Evolutionary conservation across 176 grass and related monocot genomes (phyloP), one percentile per base, ranked within the genome.

Genomic region (Eleusine coracana): DNA sequence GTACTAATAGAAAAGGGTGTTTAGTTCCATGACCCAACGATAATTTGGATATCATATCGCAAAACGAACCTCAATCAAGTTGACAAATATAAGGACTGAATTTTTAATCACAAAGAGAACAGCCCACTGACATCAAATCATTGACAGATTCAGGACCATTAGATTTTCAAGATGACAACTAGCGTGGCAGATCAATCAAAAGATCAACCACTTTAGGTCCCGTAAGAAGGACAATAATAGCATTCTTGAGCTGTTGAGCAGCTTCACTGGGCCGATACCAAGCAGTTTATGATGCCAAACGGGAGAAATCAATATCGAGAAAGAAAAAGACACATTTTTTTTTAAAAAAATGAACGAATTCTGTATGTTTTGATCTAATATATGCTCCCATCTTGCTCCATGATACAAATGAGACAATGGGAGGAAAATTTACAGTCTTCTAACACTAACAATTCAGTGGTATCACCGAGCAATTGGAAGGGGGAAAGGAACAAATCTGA

Each of bases 351-450:
- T 75, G 52, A 90, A 87, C 21, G 44, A 87, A 89, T 82, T 70
- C 70, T 79, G 18, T 89, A 82, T 83, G 79, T 44, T 90, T 74
- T 5, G 49, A 62, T 70, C 10, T 27, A 63, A 79, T 61, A 79
- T 44, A 51, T 82, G 9, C 82, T 89, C 49, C 7, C 3, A 48
- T 86, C 49, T 13, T 50, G 56, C 73, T 78, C 83, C 83, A 73
- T 21, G 18, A 56, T 21, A 56, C 5, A 56, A 56, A 77, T 13
- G 41, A 82, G 41, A 73, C 56, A 68, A 60, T 13, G 79, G 61
- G 79, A 90, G 61, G 68, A 67, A 66, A 62, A 79, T 83, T 80
- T 87, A 87, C 89, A 90, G 44, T 90, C 68, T 76, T 4, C 15
- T 83, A 10, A 49, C 5, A 25, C 70, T 83, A 77, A 60, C 38